Evolutionary conservation across 768 basidiomycete species (phyloP), one percentile per base, ranked within the genome.

Genomic region (Lactifluus piperatus): DNA sequence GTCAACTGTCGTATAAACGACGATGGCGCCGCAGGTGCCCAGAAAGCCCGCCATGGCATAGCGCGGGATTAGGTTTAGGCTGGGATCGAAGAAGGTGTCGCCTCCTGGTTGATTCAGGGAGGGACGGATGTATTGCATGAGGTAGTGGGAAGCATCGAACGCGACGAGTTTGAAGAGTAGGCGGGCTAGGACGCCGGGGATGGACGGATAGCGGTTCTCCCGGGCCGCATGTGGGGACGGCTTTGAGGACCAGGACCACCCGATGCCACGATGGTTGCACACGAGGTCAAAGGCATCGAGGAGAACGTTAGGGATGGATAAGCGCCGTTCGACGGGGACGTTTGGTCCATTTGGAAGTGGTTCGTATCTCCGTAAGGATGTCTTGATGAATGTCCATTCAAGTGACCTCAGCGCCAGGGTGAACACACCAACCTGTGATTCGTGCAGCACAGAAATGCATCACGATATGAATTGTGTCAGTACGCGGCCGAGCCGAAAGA

Each of bases 1-100:
- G n/a, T n/a, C n/a, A n/a, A 16, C 62, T 36, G 47, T 73, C 46
- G 59, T 75, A 75, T 2, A 48, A 36, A 5, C 59, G 68, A n/a
- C 76, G 71, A 47, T 74, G 71, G 51, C 77, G 76, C 77, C 76
- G 77, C n/a, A n/a, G n/a, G n/a, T n/a, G 11, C 73, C 65, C 1
- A 32, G 30, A 32, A 32, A 32, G 10, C n/a, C n/a, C n/a, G n/a
- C n/a, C n/a, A n/a, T n/a, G 18, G 16, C 36, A n/a, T 22, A 11
- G 49, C n/a, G 59, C 13, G 39, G 32, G 4, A 39, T 8, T 20
- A 36, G 22, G 24, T 43, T 30, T 4, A 50, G 37, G 27, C 24
- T 29, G 3, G 49, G 20, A 36, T 61, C 37, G 52, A 62, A 64
- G 39, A 52, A 2, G 11, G 34, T 32, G 14, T 27, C 51, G n/a